A percentile compares a stretch with the other conserved stretches of the same genome.
Evolutionary conservation across 306 rosid species (phyloP).

Genomic region (Prinsepia uniflora): DNA sequence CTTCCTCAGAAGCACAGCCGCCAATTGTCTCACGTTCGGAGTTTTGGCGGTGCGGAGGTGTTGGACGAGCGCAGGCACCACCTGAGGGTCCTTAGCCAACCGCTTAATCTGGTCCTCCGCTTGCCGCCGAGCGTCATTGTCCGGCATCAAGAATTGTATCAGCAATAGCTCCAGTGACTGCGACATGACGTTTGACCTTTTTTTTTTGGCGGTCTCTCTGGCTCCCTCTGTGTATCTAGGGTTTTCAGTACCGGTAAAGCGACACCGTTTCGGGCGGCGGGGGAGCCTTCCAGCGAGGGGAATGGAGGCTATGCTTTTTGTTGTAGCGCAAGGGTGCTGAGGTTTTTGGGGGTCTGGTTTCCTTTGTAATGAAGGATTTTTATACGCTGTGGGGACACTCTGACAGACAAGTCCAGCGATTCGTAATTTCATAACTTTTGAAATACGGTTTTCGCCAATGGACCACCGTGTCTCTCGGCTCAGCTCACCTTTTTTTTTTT

Average conservation of each 20-base stretch:
- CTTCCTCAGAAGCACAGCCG: slow-evolving; percentile 94
- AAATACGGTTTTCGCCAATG: not conserved
- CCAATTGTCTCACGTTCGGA: slow-evolving; percentile 91
- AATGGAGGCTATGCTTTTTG: slow-evolving; percentile 5
- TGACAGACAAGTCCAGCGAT: not conserved
- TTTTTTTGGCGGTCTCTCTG: not conserved
- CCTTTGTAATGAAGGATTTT: slow-evolving; percentile 31
- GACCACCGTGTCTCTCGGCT: too few species aligned
- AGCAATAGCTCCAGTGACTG: slow-evolving; percentile 88
- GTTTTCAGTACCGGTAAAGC: not conserved
- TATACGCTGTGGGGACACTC: slow-evolving; percentile 27
- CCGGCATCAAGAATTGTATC: slow-evolving; percentile 95
- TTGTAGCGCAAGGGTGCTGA: slow-evolving; percentile 16
- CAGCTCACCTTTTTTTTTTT: too few species aligned
- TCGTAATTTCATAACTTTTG: not conserved
- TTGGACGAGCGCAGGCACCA: slow-evolving; percentile 82
- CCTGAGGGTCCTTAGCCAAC: slow-evolving; percentile 83
- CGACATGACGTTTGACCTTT: slow-evolving; percentile 44
- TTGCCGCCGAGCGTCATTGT: slow-evolving; percentile 95
- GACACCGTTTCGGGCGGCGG: not conserved
- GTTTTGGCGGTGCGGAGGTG: slow-evolving; percentile 95
- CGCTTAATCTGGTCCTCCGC: slow-evolving; percentile 98
- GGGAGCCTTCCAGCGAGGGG: not conserved
- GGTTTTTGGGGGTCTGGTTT: slow-evolving; percentile 5
- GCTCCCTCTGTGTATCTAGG: not conserved